Evolutionary conservation across 2,329 filamentous ascomycete species (phyloP).

Genomic region (Coleophoma eucalyptorum): DNA sequence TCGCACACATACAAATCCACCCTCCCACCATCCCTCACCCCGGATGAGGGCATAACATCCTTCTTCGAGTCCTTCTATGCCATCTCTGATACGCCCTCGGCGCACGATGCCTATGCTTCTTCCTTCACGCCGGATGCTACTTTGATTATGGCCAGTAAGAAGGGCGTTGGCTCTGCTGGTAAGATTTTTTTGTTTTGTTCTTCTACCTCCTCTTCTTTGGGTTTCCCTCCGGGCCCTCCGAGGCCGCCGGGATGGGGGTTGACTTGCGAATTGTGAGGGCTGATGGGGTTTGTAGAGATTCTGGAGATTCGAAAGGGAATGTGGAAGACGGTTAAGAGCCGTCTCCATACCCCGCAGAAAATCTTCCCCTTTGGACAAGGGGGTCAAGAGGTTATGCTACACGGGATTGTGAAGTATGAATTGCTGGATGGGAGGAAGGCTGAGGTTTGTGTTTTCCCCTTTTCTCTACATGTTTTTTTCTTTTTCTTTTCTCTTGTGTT

Average conservation of each 20-base stretch:
- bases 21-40: background rate
- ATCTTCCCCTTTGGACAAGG: background rate
- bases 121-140: constrained; percentile 44
- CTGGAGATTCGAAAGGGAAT: background rate
- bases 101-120: constrained; percentile 43
- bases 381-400: background rate
- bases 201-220: background rate
- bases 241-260: background rate
- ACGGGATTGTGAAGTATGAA: background rate
- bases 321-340: background rate
- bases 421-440: background rate
- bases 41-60: constrained; percentile 57
- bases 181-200: constrained; percentile 4
- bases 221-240: background rate
- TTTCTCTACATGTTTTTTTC: background rate
- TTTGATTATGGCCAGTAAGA: constrained; percentile 48
- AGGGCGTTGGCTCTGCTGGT: constrained; percentile 40
- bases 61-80: constrained; percentile 71
- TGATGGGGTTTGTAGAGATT: background rate
- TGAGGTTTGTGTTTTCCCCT: constrained; percentile 2
- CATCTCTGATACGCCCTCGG: constrained; percentile 34
- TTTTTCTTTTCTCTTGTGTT: background rate
- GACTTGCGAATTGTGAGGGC: no score
- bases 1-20: constrained; percentile 1
- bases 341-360: background rate